These are phyloP conservation scores for Fagopyrum esculentum DNA, from an alignment of 148 eudicot species.

Conservation along the genomic window DNA sequence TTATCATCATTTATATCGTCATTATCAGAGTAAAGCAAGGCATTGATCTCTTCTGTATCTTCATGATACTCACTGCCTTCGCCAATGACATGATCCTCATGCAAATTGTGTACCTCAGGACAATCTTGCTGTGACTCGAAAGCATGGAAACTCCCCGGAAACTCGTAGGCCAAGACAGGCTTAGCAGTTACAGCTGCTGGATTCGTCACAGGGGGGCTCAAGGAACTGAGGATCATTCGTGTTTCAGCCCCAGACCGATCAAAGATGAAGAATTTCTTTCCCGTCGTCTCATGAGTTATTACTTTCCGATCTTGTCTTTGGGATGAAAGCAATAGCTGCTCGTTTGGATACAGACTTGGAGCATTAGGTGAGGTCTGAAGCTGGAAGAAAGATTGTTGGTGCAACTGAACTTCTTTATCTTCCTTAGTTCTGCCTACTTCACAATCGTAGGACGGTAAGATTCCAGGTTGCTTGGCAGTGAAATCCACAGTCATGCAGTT, in stretches of 20 bases:
- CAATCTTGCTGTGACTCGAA: conserved; percentile 16
- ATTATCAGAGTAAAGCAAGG: conserved; percentile 56
- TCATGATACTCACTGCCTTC: conserved; percentile 51
- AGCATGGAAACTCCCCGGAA: neutral
- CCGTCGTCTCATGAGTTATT: conserved; percentile 21
- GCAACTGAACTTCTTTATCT: neutral
- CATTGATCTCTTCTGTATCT: conserved; percentile 68
- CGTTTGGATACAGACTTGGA: conserved; percentile 17
- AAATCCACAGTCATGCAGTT: conserved; percentile 31
- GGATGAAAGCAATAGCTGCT: conserved; percentile 20
- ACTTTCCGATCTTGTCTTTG: conserved; percentile 19
- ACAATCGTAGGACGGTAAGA: conserved; percentile 27
- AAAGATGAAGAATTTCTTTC: conserved; percentile 47
- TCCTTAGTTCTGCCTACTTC: conserved; percentile 11
- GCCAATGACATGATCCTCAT: conserved; percentile 28
- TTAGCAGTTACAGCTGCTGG: conserved; percentile 20
- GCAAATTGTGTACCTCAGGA: conserved; percentile 21
- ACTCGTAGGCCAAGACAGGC: neutral
- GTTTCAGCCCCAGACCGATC: conserved; percentile 52
- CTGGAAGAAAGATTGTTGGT: conserved; percentile 16
- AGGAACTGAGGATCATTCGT: conserved; percentile 38
- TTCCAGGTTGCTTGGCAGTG: conserved; percentile 30
- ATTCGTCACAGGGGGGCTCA: conserved; percentile 9
- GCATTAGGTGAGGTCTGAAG: conserved; percentile 16
- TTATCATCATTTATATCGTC: conserved; percentile 16